A percentile compares a stretch with the other conserved stretches of the same genome.
Evolutionary conservation across 139 green algal species (phyloP).

Genomic region (Ettlia oleoabundans): DNA sequence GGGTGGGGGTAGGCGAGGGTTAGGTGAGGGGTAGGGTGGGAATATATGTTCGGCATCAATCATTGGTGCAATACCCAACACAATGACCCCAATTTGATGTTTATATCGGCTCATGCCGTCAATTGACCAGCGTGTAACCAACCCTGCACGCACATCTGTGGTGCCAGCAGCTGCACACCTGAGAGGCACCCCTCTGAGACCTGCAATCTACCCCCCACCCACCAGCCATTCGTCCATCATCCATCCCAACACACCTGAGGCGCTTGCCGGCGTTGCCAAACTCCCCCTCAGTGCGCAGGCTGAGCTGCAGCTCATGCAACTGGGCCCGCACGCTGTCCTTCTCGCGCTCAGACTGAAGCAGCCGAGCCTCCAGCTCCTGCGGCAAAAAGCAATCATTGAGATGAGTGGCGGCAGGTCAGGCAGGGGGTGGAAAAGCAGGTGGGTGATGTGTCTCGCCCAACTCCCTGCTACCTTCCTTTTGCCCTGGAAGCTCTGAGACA

Average conservation of each 20-base stretch:
- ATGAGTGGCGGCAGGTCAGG: background rate
- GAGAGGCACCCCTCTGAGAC: background rate
- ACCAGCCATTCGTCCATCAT: slow-evolving; percentile 19
- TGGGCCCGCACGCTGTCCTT: slow-evolving; percentile 11
- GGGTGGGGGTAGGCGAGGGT: no score
- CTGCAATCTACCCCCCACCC: background rate
- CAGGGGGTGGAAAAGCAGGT: background rate
- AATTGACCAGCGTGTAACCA: no score
- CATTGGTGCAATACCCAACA: no score
- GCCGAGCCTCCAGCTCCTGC: slow-evolving; percentile 38
- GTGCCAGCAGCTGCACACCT: no score
- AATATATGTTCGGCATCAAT: no score
- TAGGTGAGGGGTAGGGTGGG: no score
- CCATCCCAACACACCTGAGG: background rate
- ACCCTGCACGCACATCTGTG: no score
- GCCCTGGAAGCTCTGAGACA: no score
- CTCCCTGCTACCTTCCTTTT: no score
- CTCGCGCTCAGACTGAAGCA: slow-evolving; percentile 34
- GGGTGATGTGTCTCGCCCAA: background rate
- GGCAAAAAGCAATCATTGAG: background rate
- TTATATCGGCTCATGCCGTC: no score
- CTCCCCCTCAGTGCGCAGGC: slow-evolving; percentile 31
- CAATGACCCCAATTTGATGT: no score
- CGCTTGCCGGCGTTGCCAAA: slow-evolving; percentile 27
- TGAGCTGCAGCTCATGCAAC: slow-evolving; percentile 50